Evolutionary conservation across 2,329 filamentous ascomycete genomes (phyloP), one percentile per base, ranked within the genome.

Genomic region (Hypoxylon sp.): DNA sequence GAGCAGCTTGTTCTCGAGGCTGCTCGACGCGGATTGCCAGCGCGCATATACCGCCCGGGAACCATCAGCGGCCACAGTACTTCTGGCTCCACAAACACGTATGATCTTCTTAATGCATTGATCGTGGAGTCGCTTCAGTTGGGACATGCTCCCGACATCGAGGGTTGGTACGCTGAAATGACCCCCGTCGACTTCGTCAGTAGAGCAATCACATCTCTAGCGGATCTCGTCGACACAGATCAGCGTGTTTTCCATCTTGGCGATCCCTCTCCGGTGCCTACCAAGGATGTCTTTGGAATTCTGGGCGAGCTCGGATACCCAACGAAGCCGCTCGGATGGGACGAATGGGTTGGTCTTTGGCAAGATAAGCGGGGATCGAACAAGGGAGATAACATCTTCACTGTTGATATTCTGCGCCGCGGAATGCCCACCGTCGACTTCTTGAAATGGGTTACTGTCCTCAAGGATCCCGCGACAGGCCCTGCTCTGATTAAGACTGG

Each of bases 151-250:
- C 91, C 91, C 0, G 84, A 91, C 55, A 87, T 93, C 3, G 83
- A 89, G 51, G 88, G 88, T 43, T 94, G 91, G 91, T 86, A 89
- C 51, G 86, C 90, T 1, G 91, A 94, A 78, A 94, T 94, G 91
- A 93, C 91, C 0, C 91, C 91, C 0, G 91, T 93, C 13, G 91
- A 94, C 76, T 93, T 92, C 71, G 90, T 93, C 61, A 91, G 88
- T 77, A 88, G 87, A 66, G 87, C 90, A 3, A 91, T 94, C 68
- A 80, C 91, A 22, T 87, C 90, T 17, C 83, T 94, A 19, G 84
- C 89, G 41, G 87, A 89, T 68, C 84, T 92, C 61, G 84, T 79
- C 0, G 82, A 88, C 34, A 81, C 83, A 1, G 82, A 87, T 8
- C 89, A 91, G 71, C 82, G 83, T 0, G 78, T 93, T 6, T 92